Evolutionary conservation across 352 stramenopile species (phyloP), one percentile per base, ranked within the genome.

Genomic region (Phytophthora pseudosyringae): DNA sequence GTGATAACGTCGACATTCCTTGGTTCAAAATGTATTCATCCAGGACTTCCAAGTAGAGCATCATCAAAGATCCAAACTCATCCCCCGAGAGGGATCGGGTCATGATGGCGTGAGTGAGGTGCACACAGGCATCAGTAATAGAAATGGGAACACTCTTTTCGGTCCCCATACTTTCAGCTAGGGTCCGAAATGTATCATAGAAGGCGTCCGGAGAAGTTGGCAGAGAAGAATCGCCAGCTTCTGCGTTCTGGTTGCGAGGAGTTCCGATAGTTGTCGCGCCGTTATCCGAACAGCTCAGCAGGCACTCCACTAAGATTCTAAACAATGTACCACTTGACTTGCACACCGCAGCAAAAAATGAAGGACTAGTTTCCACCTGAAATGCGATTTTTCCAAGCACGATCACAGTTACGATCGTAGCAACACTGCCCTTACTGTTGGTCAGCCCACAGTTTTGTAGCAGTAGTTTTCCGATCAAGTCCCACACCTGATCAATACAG

Each of bases 401-500:
- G 1, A 78, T 64, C 15, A 80, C 60, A 7, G 68, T 83, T 11
- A 85, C 60, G 33, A 65, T 39, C 13, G 47, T 80, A 21, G 75
- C 75, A 3, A 49, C n/a, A 3, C 73, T 36, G 36, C n/a, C 11
- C 36, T 56, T 26, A 2, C 21, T 66, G n/a, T 57, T 44, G 6
- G 33, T 11, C 1, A 66, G 15, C 10, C 60, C n/a, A 51, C 73
- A 86, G 43, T 91, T 93, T 10, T 71, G 59, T 26, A 78, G n/a
- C 12, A 93, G 52, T 28, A 91, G 36, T 4, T 70, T 63, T 25
- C 83, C 86, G 3, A 94, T 64, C 7, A 94, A 45, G 39, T 89
- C 81, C 86, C 86, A 92, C 0, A 88, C 73, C 48, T 84, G 58
- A 35, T 89, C 71, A n/a, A 86, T 46, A 38, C 63, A 88, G 3